Percentiles rank a stretch among this genome's conserved stretches.
These are phyloP conservation scores for Saturnispora quitensis DNA, from an alignment of 805 yeast species.

Conservation along the genomic window DNA sequence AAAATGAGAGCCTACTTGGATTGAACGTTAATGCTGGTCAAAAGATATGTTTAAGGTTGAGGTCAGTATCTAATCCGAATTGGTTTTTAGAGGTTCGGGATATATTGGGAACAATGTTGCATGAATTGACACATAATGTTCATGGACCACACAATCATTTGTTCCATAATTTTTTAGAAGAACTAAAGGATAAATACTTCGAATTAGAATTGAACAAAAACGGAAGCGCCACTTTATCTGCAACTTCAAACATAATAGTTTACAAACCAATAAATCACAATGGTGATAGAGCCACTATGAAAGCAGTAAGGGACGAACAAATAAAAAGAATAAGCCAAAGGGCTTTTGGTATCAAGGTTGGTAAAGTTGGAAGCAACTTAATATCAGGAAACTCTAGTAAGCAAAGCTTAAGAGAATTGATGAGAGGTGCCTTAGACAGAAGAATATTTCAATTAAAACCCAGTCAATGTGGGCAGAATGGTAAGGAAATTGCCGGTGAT, in stretches of 20 bases:
- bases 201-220: constrained; percentile 27
- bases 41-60: constrained; percentile 60
- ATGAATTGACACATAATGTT: constrained; percentile 76
- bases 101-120: constrained; percentile 75
- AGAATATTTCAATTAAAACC: constrained; percentile 44
- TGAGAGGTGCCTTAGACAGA: constrained; percentile 55
- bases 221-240: constrained; percentile 2
- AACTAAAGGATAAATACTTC: constrained; percentile 43
- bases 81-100: constrained; percentile 55
- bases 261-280: constrained; percentile 32
- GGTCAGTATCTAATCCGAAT: constrained; percentile 45
- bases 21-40: constrained; percentile 73
- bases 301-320: constrained; percentile 29
- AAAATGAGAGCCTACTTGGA: constrained; percentile 56
- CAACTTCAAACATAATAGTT: constrained; percentile 1
- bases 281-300: constrained; percentile 24
- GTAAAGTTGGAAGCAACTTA: constrained; percentile 27
- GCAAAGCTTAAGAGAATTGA: constrained; percentile 29
- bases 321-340: constrained; percentile 32
- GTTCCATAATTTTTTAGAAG: constrained; percentile 61
- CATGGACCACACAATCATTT: constrained; percentile 71
- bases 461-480: constrained; percentile 29
- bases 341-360: constrained; percentile 33
- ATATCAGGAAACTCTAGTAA: neutral
- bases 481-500: constrained; percentile 20